Base-by-base conservation (phyloP, 371 early-diverging fungal genomes). In the Choanephora cucurbitarum region DNA sequence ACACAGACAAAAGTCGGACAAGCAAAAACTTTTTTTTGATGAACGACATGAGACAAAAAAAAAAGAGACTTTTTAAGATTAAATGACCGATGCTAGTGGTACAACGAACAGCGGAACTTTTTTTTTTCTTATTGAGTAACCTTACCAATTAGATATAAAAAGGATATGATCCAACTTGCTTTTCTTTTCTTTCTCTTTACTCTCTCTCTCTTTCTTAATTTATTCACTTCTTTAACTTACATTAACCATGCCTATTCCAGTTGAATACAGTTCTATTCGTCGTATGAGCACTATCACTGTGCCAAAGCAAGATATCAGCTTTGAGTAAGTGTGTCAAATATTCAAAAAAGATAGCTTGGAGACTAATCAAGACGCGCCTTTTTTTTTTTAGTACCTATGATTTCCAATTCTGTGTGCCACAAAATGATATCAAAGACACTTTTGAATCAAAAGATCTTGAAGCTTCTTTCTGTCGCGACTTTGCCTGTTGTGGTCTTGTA, bases 381-480 rank as follows among this genome's bases (percentile, higher is more conserved):
- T 47, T 44, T 51, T 28, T 39, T 7, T 28, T 28, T 42, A 78
- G 79, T 55, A 50, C 70, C 21, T 75, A 75, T 57, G 75, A 78
- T 41, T 78, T 78, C 43, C 73, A 75, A 47, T 50, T 69, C 19
- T 71, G 69, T 55, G 62, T 60, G 10, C 77, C 77, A 22, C 75
- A 70, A 55, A 68, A 58, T 28, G 73, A 70, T 49, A 61, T 71
- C 52, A 75, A 72, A 58, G 71, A 58, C 33, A 62, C 67, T 18
- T 72, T 77, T 58, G 79, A 78, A 58, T 75, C 75, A n/a, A 68
- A 87, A 79, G 89, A 67, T 79, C 82, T 96, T 44, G 97, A 96
- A 69, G 90, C 88, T 61, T 75, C 83, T 46, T 96, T 90, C 70
- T 96, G 95, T 81, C 88, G 91, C 68, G 92, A 97, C 80, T 97